Evolutionary conservation across 1,284 basidiomycete species (phyloP).

Genomic region (Apiotrichum brassicae): DNA sequence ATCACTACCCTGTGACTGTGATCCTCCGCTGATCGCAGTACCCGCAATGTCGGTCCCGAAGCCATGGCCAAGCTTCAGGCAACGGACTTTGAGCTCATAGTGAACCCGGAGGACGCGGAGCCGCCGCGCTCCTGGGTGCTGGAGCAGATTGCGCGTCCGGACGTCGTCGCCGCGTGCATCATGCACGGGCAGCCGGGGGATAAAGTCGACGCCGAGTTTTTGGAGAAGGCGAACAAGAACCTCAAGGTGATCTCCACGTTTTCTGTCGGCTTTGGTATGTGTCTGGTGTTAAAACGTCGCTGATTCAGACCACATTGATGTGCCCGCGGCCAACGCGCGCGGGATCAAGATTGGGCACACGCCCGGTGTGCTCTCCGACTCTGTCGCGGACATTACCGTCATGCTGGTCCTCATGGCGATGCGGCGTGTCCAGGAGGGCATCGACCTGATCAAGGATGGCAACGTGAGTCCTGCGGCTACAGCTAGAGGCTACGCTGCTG

Average conservation of each 20-base stretch:
- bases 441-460: conserved; percentile 58
- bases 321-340: conserved; percentile 58
- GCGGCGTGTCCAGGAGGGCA: conserved; percentile 63
- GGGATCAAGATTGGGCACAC: conserved; percentile 80
- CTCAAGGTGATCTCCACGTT: conserved; percentile 80
- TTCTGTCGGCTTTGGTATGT: conserved; percentile 69
- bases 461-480: no score
- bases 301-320: conserved; percentile 65
- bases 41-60: conserved; percentile 58
- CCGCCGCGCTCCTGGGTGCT: conserved; percentile 72
- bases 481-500: no score
- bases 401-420: conserved; percentile 88
- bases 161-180: conserved; percentile 37
- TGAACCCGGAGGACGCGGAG: conserved; percentile 62
- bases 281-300: not conserved
- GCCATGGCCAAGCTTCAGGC: conserved; percentile 59
- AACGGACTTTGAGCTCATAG: conserved; percentile 47
- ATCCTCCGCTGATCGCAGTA: conserved; percentile 27
- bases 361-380: conserved; percentile 79
- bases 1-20: no score
- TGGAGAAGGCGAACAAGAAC: conserved; percentile 56
- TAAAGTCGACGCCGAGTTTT: conserved; percentile 62
- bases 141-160: conserved; percentile 66
- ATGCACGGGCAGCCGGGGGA: conserved; percentile 37
- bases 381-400: conserved; percentile 79